Evolutionary conservation across 441 rosid species (phyloP).

Genomic region (Adansonia rubrostipa): DNA sequence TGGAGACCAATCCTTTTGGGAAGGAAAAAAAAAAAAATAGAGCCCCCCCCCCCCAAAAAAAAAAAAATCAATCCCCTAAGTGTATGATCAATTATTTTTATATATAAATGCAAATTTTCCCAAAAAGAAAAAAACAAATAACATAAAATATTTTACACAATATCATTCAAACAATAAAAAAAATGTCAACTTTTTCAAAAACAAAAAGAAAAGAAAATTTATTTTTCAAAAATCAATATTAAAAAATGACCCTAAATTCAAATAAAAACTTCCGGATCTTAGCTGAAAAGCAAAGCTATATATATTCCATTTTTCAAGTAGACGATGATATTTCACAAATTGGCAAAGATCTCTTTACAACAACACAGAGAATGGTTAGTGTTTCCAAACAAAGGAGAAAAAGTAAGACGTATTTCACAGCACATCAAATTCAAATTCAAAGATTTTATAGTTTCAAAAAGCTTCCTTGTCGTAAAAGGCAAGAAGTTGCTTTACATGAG

Average conservation of each 20-base stretch:
- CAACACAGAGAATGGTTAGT: background rate
- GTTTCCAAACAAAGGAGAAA: conserved; percentile 11
- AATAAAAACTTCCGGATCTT: background rate
- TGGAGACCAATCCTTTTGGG: too few species aligned
- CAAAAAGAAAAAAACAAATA: background rate
- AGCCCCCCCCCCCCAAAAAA: too few species aligned
- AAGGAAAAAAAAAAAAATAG: too few species aligned
- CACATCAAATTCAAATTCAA: background rate
- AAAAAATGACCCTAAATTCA: background rate
- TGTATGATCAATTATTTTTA: background rate
- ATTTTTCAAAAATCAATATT: too few species aligned
- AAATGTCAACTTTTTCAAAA: too few species aligned
- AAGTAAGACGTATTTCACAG: background rate
- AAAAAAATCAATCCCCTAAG: too few species aligned
- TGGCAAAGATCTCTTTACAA: conserved; percentile 11
- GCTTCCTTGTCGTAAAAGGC: conserved; percentile 81
- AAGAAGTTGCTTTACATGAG: conserved; percentile 90
- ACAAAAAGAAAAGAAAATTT: background rate
- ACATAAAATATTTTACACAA: background rate
- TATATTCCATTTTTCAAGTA: background rate
- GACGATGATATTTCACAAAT: conserved; percentile 12
- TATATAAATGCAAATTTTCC: background rate
- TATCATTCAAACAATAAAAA: background rate
- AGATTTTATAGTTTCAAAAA: conserved; percentile 32
- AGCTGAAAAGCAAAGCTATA: background rate